Base-by-base conservation (phyloP, 2,329 filamentous ascomycete species). In the Diaporthe vaccinii region DNA sequence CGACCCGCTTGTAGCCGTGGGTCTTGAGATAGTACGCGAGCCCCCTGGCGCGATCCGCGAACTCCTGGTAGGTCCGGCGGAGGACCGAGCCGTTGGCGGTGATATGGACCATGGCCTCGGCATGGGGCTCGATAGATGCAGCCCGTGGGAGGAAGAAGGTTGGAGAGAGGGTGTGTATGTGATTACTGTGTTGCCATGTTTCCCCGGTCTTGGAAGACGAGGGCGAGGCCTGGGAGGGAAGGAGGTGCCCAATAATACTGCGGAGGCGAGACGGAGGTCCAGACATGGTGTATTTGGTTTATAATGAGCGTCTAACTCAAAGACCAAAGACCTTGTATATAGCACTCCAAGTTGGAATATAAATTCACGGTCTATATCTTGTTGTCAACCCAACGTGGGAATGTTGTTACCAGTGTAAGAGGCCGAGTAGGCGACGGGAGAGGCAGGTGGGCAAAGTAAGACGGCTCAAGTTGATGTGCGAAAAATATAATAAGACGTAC, bases 91-190 rank as follows among this genome's bases (percentile, higher is more conserved):
- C 91, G 83, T 97, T 96, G 76, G 93, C 89, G 0, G 95, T 98
- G 73, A 95, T 87, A 84, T 98, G 96, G 81, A 95, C 93, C 81
- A 98, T 94, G 49, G 96, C 96, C 78, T 93, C 89, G 17, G 94
- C 95, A 81, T 96, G 87, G 8, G 96, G 96, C 84, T 98, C 96
- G 80, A 98, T 97, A 61, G 91, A 88, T 9, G 96, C 96, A 25
- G 96, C 95, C 72, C 96, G 93, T 78, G 94, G 93, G 31, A 98
- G 87, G 83, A 98, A 98, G 83, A 92, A 93, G 3, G 96, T 98
- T 0, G 96, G 96, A 1, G 95, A 96, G 41, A 98, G 91, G 22
- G 93, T 91, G 84, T 96, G 94, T 80, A 94, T 89, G 83, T 95
- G 91, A 80, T 87, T 83, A 78, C 86, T 87, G 76, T 87, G 85